Conservation (phyloP, 805 yeast genomes). For the Blastobotrys americana region DNA sequence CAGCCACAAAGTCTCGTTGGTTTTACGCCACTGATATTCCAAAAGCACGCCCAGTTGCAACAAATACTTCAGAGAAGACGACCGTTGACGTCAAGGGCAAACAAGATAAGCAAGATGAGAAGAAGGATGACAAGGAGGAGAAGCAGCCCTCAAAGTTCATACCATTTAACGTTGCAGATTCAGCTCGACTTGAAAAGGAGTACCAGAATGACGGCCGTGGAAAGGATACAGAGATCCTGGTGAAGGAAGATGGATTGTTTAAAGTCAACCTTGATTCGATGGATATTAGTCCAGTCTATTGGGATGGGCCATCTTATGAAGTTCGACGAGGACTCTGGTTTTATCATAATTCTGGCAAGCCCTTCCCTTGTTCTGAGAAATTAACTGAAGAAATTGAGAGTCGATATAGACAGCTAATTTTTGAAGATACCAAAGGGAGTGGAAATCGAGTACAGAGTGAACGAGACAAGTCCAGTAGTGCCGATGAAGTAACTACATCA, state of each 20-base stretch:
- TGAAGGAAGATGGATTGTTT: slow-evolving; percentile 74
- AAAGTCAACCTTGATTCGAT: slow-evolving; percentile 55
- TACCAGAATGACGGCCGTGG: slow-evolving; percentile 28
- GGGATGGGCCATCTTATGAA: slow-evolving; percentile 84
- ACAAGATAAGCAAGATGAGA: background rate
- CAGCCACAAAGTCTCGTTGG: slow-evolving; percentile 40
- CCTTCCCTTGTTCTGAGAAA: slow-evolving; percentile 43
- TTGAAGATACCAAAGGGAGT: too few relatives aligned
- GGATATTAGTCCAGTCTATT: slow-evolving; percentile 62
- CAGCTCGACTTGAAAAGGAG: slow-evolving; percentile 49
- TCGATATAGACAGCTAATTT: slow-evolving; percentile 38
- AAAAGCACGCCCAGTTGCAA: slow-evolving; percentile 46
- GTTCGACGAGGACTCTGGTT: slow-evolving; percentile 87
- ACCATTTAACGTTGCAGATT: slow-evolving; percentile 62
- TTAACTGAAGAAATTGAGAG: slow-evolving; percentile 54
- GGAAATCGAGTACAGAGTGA: too few relatives aligned
- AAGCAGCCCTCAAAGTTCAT: slow-evolving; percentile 49
- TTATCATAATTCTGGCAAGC: slow-evolving; percentile 37
- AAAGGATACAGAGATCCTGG: slow-evolving; percentile 39
- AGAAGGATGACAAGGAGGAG: slow-evolving; percentile 39
- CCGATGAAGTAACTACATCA: slow-evolving; percentile 7
- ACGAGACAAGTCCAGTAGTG: slow-evolving; percentile 1
- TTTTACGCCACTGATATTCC: slow-evolving; percentile 81
- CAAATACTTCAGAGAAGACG: slow-evolving; percentile 40
- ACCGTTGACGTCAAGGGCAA: too few relatives aligned